These are phyloP conservation scores for Rhizophora mangle DNA, from an alignment of 345 rosid genomes.

Conservation along the genomic window DNA sequence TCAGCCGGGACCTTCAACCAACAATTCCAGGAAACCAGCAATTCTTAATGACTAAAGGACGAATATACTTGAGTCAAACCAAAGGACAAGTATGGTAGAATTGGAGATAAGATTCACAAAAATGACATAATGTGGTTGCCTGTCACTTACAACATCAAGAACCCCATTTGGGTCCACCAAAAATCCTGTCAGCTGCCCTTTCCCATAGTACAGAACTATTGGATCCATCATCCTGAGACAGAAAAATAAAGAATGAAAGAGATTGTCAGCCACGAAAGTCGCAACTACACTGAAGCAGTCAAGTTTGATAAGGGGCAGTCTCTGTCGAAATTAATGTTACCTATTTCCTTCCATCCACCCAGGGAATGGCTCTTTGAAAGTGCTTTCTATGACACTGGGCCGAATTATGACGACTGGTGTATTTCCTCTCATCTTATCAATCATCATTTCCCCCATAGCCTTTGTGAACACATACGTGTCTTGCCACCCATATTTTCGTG, in stretches of 20 bases:
- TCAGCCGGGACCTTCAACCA: conserved; percentile 62
- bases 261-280: background rate
- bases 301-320: background rate
- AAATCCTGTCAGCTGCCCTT: conserved; percentile 89
- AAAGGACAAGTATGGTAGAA: too few relatives aligned
- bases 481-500: conserved; percentile 89
- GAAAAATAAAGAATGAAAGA: background rate
- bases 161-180: conserved; percentile 81
- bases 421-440: conserved; percentile 66
- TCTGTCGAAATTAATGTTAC: conserved; percentile 21
- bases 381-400: conserved; percentile 89
- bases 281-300: background rate
- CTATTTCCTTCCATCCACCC: conserved; percentile 99
- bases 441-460: conserved; percentile 99
- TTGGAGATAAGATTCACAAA: too few relatives aligned
- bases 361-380: conserved; percentile 85
- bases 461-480: conserved; percentile 89
- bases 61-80: too few relatives aligned
- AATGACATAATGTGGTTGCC: background rate
- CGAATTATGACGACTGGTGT: conserved; percentile 76
- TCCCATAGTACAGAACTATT: conserved; percentile 78
- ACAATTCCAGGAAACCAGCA: background rate
- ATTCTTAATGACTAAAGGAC: background rate
- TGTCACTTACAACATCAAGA: conserved; percentile 69
- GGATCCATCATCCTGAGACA: conserved; percentile 95